A percentile compares a stretch with the other conserved stretches of the same genome.
Conservation (phyloP, 2,329 filamentous ascomycete genomes). For the Talaromyces verruculosus region DNA sequence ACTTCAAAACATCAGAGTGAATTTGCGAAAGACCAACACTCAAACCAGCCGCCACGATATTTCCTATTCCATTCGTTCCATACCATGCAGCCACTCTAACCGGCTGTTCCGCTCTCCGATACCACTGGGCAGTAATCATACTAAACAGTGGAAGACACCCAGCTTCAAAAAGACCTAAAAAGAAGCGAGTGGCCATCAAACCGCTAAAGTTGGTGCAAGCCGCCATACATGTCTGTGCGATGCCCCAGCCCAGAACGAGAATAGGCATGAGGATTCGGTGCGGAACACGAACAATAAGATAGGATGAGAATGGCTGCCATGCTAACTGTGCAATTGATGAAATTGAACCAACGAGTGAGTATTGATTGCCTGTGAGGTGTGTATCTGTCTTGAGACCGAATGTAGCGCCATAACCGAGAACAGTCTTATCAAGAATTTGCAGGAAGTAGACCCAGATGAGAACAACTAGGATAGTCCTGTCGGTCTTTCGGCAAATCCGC, state of each 20-base stretch:
- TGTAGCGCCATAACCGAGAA: slow-evolving; percentile 58
- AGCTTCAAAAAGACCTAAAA: slow-evolving; percentile 55
- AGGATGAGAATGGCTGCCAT: slow-evolving; percentile 61
- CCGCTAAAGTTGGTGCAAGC: slow-evolving; percentile 48
- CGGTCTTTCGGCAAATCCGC: slow-evolving; percentile 62
- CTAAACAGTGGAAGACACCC: slow-evolving; percentile 49
- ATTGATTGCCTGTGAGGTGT: slow-evolving; percentile 55
- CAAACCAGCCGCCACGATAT: slow-evolving; percentile 57
- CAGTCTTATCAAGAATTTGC: slow-evolving; percentile 59
- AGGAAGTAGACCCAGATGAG: slow-evolving; percentile 49
- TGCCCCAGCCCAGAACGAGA: slow-evolving; percentile 51
- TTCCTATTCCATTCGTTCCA: slow-evolving; percentile 59
- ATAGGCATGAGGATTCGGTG: slow-evolving; percentile 59
- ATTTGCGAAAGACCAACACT: slow-evolving; percentile 62
- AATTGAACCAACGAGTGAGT: slow-evolving; percentile 60
- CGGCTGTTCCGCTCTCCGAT: slow-evolving; percentile 58
- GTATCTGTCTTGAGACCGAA: slow-evolving; percentile 55
- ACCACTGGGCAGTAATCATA: slow-evolving; percentile 49
- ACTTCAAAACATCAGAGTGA: slow-evolving; percentile 40
- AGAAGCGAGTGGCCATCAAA: slow-evolving; percentile 52
- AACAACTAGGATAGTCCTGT: slow-evolving; percentile 56
- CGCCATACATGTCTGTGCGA: slow-evolving; percentile 51
- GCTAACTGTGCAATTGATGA: slow-evolving; percentile 60
- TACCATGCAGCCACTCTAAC: slow-evolving; percentile 32
- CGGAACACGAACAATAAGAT: slow-evolving; percentile 61